Base-by-base conservation (phyloP, 2,329 filamentous ascomycete species). In the Scopulariopsis brevicaulis region DNA sequence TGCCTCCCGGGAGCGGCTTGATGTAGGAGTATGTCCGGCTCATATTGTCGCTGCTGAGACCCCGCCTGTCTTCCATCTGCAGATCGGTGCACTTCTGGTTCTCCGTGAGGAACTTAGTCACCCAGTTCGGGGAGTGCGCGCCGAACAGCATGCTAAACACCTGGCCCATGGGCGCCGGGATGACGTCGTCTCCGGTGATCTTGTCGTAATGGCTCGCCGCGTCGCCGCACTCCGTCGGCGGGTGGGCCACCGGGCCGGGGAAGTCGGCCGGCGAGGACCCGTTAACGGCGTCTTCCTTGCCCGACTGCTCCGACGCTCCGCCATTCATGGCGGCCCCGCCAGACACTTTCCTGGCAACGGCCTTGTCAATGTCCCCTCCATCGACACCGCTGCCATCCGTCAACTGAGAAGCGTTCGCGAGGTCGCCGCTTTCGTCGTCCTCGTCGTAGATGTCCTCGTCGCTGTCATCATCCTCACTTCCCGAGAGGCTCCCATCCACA, bases 81-180 rank as follows among this genome's bases (percentile, higher is more conserved):
- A 97, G 70, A n/a, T 99, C 94, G 4, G 81, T 79, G 52, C 89
- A 94, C 69, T 96, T 97, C 68, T 96, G 90, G 59, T 96, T 90
- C 24, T 85, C 85, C 0, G 88, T 79, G 52, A 99, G 77, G 80
- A 90, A 97, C 65, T 90, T 94, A 14, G 81, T 78, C 83, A 99
- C 91, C 73, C 92, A 99, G 0, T 80, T 74, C 5, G 84, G 81
- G 1, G 92, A 96, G 1, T 79, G 81, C 2, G 88, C 82, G 0
- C 95, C 94, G 66, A 96, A 99, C 64, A 96, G 80, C 59, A 96
- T 74, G 61, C 84, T 87, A 70, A 95, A 99, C 34, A 97, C 84
- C 68, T 96, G 95, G 57, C 94, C 94, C 1, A 99, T 75, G 0
- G 94, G 94, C 1, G 93, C 94, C 0, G 87, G 80, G 55, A 99